Conservation (phyloP, 2,329 filamentous ascomycete species). For the Cladobotryum protrusum region DNA sequence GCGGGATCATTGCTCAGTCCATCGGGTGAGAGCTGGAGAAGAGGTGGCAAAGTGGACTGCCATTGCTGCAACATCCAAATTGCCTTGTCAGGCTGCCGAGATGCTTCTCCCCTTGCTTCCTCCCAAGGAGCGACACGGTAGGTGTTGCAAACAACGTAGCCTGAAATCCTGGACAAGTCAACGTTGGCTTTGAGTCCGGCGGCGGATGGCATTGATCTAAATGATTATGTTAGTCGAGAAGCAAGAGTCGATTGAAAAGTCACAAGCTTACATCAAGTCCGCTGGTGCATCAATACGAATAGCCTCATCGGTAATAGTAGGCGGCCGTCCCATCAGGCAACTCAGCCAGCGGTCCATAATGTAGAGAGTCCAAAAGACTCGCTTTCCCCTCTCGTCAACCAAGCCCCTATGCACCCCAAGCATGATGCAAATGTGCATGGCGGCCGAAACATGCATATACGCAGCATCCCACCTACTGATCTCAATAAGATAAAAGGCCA, state of each 20-base stretch:
- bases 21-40: slow-evolving; percentile 31
- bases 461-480: slow-evolving; percentile 43
- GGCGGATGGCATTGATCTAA: slow-evolving; percentile 37
- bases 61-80: slow-evolving; percentile 38
- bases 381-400: slow-evolving; percentile 37
- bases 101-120: slow-evolving; percentile 17
- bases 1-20: slow-evolving; percentile 35
- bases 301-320: slow-evolving; percentile 40
- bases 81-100: slow-evolving; percentile 32
- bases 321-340: slow-evolving; percentile 44
- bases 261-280: slow-evolving; percentile 32
- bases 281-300: slow-evolving; percentile 37
- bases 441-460: slow-evolving; percentile 40
- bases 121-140: slow-evolving; percentile 34
- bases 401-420: slow-evolving; percentile 42
- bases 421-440: slow-evolving; percentile 43
- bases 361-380: slow-evolving; percentile 48
- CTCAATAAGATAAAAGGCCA: slow-evolving; percentile 45
- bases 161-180: slow-evolving; percentile 41
- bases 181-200: slow-evolving; percentile 41
- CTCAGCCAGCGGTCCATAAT: slow-evolving; percentile 44
- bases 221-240: not conserved
- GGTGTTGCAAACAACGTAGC: slow-evolving; percentile 42
- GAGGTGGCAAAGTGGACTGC: slow-evolving; percentile 30
- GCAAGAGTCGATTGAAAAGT: not conserved